These are phyloP conservation scores for Candida anglica DNA, from an alignment of 805 yeast genomes.

Conservation along the genomic window DNA sequence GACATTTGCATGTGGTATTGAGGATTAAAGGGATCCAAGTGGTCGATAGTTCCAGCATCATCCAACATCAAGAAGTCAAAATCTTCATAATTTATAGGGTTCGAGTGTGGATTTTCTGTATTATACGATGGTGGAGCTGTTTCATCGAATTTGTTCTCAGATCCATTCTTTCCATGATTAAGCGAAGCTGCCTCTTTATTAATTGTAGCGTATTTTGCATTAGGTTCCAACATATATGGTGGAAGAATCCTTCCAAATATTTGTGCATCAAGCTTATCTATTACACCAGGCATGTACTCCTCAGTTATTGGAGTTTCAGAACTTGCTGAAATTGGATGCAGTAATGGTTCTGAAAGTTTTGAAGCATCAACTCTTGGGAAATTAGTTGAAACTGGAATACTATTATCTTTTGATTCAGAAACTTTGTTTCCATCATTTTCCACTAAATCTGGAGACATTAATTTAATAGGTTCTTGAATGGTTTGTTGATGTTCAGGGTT, in stretches of 20 bases:
- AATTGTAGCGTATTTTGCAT: conserved; percentile 4
- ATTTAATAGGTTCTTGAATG: conserved; percentile 1
- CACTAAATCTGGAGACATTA: no score
- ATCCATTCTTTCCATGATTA: no score
- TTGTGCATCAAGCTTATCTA: conserved; percentile 81
- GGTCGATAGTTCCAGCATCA: conserved; percentile 17
- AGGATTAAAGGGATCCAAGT: conserved; percentile 20
- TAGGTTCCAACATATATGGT: conserved; percentile 66
- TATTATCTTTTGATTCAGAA: neutral
- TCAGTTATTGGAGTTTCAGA: conserved; percentile 9
- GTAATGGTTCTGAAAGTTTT: no score
- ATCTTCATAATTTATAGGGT: conserved; percentile 15
- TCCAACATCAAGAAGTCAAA: conserved; percentile 16
- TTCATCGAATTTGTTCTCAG: no score
- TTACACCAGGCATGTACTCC: conserved; percentile 71
- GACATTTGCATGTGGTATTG: no score
- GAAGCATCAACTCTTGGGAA: no score
- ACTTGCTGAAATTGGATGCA: neutral
- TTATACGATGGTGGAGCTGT: no score
- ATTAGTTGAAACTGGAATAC: neutral
- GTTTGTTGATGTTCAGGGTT: conserved; percentile 2
- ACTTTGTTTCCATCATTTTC: neutral
- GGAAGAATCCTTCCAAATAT: conserved; percentile 81
- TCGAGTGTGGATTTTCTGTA: conserved; percentile 6
- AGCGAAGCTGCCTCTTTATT: neutral